phyloP scores from a whole-genome alignment of 768 basidiomycete species.

The Leccinum disarticulatum region DNA sequence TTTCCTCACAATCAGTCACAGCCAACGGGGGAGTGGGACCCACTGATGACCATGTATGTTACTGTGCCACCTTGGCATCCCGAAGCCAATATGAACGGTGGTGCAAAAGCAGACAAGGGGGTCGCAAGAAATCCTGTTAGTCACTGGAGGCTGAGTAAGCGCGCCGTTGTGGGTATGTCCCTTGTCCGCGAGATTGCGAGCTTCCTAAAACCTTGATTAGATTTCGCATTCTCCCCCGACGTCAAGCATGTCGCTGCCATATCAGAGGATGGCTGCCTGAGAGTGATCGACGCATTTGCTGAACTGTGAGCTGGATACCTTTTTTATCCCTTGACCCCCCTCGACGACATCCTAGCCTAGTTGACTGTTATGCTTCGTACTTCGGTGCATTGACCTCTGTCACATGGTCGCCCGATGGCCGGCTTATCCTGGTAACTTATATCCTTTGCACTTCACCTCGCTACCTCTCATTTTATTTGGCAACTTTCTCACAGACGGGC shows the following conservation, averaged over 20 bases:
- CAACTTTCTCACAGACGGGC: conserved; percentile 60
- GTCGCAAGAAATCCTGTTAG: conserved; percentile 83
- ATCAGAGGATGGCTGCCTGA: conserved; percentile 87
- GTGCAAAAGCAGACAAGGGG: conserved; percentile 57
- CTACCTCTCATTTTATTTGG: neutral
- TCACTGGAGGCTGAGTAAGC: conserved; percentile 80
- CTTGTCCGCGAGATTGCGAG: neutral
- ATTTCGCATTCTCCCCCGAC: conserved; percentile 93
- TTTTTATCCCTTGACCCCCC: conserved; percentile 3
- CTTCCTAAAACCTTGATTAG: conserved; percentile 38
- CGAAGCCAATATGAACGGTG: conserved; percentile 36
- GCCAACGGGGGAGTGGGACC: conserved; percentile 64
- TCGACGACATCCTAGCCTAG: conserved; percentile 52
- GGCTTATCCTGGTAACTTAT: conserved; percentile 74
- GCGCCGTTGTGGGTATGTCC: conserved; percentile 66
- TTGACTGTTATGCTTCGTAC: conserved; percentile 93
- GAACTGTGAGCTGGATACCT: conserved; percentile 62
- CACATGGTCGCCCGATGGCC: conserved; percentile 93
- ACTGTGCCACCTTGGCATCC: conserved; percentile 89
- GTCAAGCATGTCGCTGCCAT: conserved; percentile 87
- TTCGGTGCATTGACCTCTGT: conserved; percentile 90
- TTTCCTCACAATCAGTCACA: conserved; percentile 25
- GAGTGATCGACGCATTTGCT: conserved; percentile 85
- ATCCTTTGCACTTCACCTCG: neutral
- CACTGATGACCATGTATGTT: conserved; percentile 70